Base-by-base conservation (phyloP, 2,329 filamentous ascomycete genomes). In the Helicocarpus griseus region DNA sequence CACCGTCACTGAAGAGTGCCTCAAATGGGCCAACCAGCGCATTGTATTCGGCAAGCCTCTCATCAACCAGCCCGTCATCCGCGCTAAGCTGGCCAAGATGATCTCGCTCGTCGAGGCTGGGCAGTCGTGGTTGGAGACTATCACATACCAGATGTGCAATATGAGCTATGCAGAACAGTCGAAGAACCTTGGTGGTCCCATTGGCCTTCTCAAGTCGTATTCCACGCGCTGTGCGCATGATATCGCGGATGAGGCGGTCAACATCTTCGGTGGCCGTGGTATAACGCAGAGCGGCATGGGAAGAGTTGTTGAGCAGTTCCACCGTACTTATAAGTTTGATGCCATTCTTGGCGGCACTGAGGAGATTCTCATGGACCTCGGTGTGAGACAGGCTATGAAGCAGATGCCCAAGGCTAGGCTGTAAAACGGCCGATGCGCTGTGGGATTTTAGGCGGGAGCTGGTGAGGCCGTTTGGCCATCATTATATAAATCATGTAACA, bases 51-150 rank as follows among this genome's bases (percentile, higher is more conserved):
- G 80, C n/a, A 75, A 74, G 38, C 75, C 77, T 0, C 67, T 83
- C 5, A 76, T 82, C 48, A 64, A 74, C 13, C 77, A 77, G 58
- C 77, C 81, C 46, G 76, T 80, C 38, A 83, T 83, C 50, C 72
- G 84, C 19, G 83, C 87, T 63, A 94, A 94, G 82, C 80, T 94
- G 52, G 88, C 88, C 55, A 87, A 87, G 65, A 93, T 94, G 87
- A 93, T 94, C 58, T 81, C 86, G 4, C 81, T 86, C 47, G 79
- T 82, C 58, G 88, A 95, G 68, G 77, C 86, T n/a, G 85, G 86
- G 69, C 88, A 94, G 68, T 80, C 87, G 19, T 94, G 87, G 87
- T 79, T 93, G 46, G 88, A 94, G 68, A 81, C 80, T 39, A 83
- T 93, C 63, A 89, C 87, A 19, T 88, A 89, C 73, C 88, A 94